A percentile compares a stretch with the other conserved stretches of the same genome.
phyloP scores from a whole-genome alignment of 352 stramenopile species.

The Globisporangium barbulae region DNA sequence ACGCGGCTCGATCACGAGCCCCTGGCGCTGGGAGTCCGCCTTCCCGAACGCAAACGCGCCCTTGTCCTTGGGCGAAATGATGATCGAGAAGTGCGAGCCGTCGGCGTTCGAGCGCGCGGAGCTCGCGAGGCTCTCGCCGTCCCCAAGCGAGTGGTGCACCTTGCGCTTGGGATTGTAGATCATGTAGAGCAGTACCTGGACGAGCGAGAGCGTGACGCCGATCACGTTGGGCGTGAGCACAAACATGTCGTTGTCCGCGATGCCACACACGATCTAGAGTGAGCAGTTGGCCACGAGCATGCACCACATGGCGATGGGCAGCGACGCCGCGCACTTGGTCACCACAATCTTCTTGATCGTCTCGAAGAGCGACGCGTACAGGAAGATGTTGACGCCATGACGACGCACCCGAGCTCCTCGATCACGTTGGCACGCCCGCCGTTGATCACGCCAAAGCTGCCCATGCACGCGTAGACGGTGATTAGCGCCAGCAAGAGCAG shows the following conservation, averaged over 20 bases:
- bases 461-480: conserved; percentile 30
- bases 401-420: conserved; percentile 14
- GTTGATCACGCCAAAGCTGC: conserved; percentile 22
- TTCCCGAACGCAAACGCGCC: background rate
- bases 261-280: conserved; percentile 50
- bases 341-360: conserved; percentile 27
- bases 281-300: conserved; percentile 48
- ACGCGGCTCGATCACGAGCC: conserved; percentile 2
- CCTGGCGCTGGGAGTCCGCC: conserved; percentile 1
- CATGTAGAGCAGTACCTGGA: conserved; percentile 47
- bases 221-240: conserved; percentile 42
- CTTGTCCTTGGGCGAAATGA: conserved; percentile 7
- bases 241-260: conserved; percentile 46
- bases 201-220: conserved; percentile 27
- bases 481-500: background rate
- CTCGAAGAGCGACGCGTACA: conserved; percentile 34
- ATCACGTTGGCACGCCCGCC: conserved; percentile 20
- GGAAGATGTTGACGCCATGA: conserved; percentile 25
- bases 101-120: background rate
- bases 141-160: background rate
- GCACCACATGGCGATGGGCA: conserved; percentile 47
- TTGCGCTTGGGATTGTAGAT: conserved; percentile 23
- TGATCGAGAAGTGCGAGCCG: background rate
- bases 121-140: background rate
- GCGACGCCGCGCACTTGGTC: conserved; percentile 30